Evolutionary conservation across 2,329 filamentous ascomycete genomes (phyloP).

Genomic region (Nemania sp.): DNA sequence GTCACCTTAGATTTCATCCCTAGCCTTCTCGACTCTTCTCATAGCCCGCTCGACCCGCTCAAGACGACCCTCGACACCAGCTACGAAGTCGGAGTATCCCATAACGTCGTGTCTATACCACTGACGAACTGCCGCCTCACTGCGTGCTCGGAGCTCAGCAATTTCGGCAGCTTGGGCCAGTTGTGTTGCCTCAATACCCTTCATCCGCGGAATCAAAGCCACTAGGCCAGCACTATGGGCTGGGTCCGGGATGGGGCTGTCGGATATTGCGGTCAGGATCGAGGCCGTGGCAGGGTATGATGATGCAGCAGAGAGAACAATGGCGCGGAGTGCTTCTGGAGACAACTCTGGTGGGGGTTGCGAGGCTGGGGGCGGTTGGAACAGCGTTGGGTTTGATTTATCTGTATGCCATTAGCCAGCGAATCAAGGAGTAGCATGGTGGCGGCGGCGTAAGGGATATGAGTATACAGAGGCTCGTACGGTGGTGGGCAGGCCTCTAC

Average conservation of each 20-base stretch:
- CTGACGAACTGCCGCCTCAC: slow-evolving; percentile 69
- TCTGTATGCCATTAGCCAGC: slow-evolving; percentile 54
- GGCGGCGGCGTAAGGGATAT: neutral
- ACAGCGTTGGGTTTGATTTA: slow-evolving; percentile 66
- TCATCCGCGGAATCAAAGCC: slow-evolving; percentile 71
- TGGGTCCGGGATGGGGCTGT: slow-evolving; percentile 68
- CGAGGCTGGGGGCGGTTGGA: slow-evolving; percentile 60
- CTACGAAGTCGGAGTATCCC: slow-evolving; percentile 74
- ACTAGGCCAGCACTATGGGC: slow-evolving; percentile 67
- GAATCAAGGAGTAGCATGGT: neutral
- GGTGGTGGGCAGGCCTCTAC: neutral
- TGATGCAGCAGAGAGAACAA: slow-evolving; percentile 67
- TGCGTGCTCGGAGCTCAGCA: slow-evolving; percentile 71
- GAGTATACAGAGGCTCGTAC: neutral
- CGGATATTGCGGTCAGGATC: slow-evolving; percentile 66
- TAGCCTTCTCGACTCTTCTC: slow-evolving; percentile 71
- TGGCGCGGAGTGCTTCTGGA: slow-evolving; percentile 63
- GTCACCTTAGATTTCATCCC: slow-evolving; percentile 58
- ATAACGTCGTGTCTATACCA: slow-evolving; percentile 83
- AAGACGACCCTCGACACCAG: slow-evolving; percentile 76
- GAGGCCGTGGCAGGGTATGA: slow-evolving; percentile 68
- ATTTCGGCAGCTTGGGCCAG: slow-evolving; percentile 72
- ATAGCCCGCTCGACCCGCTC: slow-evolving; percentile 74
- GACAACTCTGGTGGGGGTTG: slow-evolving; percentile 65
- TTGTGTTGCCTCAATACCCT: slow-evolving; percentile 70